Evolutionary conservation across 225 moss, liverwort and hornwort genomes (phyloP).

Genomic region (Pseudoscleropodium purum): DNA sequence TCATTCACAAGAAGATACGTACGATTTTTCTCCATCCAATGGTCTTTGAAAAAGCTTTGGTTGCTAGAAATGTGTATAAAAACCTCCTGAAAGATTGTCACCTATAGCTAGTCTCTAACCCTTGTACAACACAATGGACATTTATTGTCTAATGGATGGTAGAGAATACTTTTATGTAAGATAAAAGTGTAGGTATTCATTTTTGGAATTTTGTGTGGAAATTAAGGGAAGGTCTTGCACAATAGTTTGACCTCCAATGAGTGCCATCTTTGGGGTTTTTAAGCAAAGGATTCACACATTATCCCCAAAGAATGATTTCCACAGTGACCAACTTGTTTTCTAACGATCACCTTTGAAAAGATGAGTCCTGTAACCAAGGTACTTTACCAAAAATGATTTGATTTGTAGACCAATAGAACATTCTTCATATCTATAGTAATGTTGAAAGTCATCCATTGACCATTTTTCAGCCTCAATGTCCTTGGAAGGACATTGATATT

Average conservation of each 20-base stretch:
- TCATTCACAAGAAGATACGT: background rate
- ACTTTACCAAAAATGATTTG: background rate
- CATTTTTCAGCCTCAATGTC: background rate
- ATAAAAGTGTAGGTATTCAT: too few species aligned
- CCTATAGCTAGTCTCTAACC: fast-evolving
- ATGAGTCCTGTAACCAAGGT: fast-evolving
- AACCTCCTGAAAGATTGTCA: background rate
- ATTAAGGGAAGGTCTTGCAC: too few species aligned
- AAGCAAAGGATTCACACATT: too few species aligned
- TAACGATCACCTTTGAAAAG: fast-evolving
- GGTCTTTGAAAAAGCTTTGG: background rate
- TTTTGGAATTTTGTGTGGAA: too few species aligned
- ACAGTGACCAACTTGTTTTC: too few species aligned
- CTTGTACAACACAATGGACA: too few species aligned
- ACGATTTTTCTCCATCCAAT: background rate
- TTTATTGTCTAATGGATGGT: too few species aligned
- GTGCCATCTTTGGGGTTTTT: too few species aligned
- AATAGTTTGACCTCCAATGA: too few species aligned
- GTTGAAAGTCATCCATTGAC: background rate
- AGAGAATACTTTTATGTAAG: too few species aligned
- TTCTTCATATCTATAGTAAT: background rate
- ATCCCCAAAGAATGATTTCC: too few species aligned
- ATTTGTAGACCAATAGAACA: background rate
- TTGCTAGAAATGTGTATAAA: background rate
- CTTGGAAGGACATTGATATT: background rate